Evolutionary conservation across 2,329 filamentous ascomycete genomes (phyloP), one percentile per base, ranked within the genome.

Genomic region (Trichoderma oligosporum): DNA sequence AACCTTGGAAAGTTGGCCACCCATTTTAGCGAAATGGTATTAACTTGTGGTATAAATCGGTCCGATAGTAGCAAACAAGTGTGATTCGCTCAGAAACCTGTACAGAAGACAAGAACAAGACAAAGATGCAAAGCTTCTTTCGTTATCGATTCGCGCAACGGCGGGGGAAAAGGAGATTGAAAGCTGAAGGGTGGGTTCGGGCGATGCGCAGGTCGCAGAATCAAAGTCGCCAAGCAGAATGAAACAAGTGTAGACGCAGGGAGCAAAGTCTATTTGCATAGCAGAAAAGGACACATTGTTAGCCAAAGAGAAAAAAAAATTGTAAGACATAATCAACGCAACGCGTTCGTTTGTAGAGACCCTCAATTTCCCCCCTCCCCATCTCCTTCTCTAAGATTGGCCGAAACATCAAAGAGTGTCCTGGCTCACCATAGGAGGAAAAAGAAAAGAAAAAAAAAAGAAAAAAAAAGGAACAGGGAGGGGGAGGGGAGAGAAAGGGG

Each of bases 1-100:
- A 78, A 97, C 87, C 80, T 96, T 96, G 68, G 91, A 96, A 74
- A 97, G 82, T 76, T 90, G 88, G 70, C 88, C 89, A 78, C 93
- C 93, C 93, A 97, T 97, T 66, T 73, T 87, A 75, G 61, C 65
- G 63, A 62, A 51, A 22, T 56, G 6, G 36, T 52, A 7, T 11
- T 39, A 16, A 22, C 39, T 14, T 24, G n/a, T n/a, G n/a, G n/a
- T n/a, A n/a, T n/a, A n/a, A n/a, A n/a, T n/a, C n/a, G n/a, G n/a
- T n/a, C n/a, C n/a, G n/a, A n/a, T n/a, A n/a, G n/a, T n/a, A n/a
- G n/a, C n/a, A n/a, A n/a, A n/a, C n/a, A n/a, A n/a, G n/a, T n/a
- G n/a, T n/a, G n/a, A n/a, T n/a, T n/a, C n/a, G n/a, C n/a, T n/a
- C n/a, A n/a, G n/a, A n/a, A n/a, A n/a, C n/a, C n/a, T n/a, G n/a